Conservation (phyloP, 1,284 basidiomycete species). For the Puccinia triticina region DNA sequence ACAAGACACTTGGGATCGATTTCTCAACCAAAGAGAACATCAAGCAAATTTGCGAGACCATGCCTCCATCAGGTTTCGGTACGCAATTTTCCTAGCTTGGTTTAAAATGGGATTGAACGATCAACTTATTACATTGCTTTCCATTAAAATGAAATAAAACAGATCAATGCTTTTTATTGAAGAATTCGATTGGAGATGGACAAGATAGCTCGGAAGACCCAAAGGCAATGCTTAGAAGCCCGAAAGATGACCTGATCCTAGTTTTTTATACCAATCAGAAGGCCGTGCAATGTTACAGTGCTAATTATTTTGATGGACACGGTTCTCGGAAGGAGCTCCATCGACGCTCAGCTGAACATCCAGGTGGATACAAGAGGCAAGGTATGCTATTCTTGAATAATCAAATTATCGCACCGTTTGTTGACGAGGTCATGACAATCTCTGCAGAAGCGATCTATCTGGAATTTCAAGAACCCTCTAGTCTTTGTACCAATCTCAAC, state of each 20-base stretch:
- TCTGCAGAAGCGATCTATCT: constrained; percentile 39
- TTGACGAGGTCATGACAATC: not conserved
- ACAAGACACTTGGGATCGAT: constrained; percentile 5
- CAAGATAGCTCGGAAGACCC: not conserved
- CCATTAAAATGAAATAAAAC: not conserved
- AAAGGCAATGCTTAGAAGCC: constrained; percentile 33
- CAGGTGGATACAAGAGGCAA: constrained; percentile 39
- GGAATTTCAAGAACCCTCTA: constrained; percentile 44
- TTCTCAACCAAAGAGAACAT: constrained; percentile 13
- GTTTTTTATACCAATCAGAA: constrained; percentile 43
- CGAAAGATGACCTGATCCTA: constrained; percentile 31
- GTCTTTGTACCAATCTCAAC: constrained; percentile 16
- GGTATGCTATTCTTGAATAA: constrained; percentile 14
- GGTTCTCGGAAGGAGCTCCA: constrained; percentile 38
- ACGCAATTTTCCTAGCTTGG: not conserved
- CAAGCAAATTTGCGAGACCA: constrained; percentile 14
- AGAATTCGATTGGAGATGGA: not conserved
- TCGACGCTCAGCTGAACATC: constrained; percentile 6
- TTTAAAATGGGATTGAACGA: not conserved
- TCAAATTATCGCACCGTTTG: not conserved
- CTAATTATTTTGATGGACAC: constrained; percentile 44
- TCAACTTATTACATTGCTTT: not conserved
- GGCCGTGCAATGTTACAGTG: constrained; percentile 47
- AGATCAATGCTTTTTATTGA: constrained; percentile 49
- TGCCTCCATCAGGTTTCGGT: constrained; percentile 38